These are phyloP conservation scores for Jatropha podagrica DNA, from an alignment of 441 rosid genomes.

Conservation along the genomic window DNA sequence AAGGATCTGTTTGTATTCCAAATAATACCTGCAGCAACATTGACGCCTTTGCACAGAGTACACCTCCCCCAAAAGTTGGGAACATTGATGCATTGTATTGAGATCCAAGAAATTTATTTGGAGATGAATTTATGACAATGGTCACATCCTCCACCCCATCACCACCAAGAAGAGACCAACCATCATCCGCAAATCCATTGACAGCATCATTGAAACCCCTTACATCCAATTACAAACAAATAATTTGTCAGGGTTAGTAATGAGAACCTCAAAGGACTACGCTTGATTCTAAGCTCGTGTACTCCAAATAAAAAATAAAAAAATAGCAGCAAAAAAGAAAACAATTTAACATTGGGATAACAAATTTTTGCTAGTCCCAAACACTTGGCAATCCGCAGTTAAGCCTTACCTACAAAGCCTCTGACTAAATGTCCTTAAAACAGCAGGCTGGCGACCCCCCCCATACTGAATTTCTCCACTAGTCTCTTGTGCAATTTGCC, in stretches of 20 bases:
- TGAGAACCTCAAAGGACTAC: neutral
- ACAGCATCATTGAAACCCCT: conserved; percentile 98
- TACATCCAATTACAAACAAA: conserved; percentile 22
- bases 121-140: conserved; percentile 64
- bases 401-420: conserved; percentile 69
- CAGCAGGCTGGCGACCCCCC: conserved; percentile 93
- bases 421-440: conserved; percentile 89
- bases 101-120: conserved; percentile 66
- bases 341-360: neutral
- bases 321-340: neutral
- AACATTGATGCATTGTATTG: conserved; percentile 61
- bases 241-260: conserved; percentile 2
- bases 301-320: neutral
- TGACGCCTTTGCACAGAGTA: conserved; percentile 89
- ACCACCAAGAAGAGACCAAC: conserved; percentile 75
- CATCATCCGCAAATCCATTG: conserved; percentile 89
- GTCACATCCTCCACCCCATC: conserved; percentile 90
- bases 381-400: neutral
- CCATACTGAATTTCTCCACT: conserved; percentile 87
- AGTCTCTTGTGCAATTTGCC: conserved; percentile 95
- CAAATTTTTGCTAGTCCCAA: neutral
- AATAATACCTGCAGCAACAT: conserved; percentile 80
- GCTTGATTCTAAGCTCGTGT: neutral
- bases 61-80: conserved; percentile 83
- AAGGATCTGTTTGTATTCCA: neutral